Base-by-base conservation (phyloP, 352 stramenopile genomes). In the Pythium plurisporium region DNA sequence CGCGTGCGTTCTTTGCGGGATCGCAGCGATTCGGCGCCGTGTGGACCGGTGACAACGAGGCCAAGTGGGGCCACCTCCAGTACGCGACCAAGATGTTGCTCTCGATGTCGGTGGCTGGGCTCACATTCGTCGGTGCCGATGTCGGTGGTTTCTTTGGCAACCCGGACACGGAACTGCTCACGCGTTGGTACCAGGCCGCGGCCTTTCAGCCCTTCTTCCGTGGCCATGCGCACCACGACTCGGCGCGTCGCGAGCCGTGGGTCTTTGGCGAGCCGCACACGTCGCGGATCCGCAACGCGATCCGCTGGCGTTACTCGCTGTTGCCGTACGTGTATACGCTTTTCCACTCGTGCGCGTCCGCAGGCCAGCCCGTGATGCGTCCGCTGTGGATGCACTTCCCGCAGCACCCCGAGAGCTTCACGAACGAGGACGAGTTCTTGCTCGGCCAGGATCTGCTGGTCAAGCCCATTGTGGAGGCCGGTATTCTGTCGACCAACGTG, bases 61-160 rank as follows among this genome's bases (percentile, higher is more conserved):
- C 96, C 19, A 68, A 97, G 36, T 99, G 97, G 97, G 87, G 82
- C 5, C 96, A 99, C 68, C 75, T 99, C 8, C 74, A 91, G 56
- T 96, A 98, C 38, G 79, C 96, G 10, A 84, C 89, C 46, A 98
- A 98, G 42, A 99, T 99, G 97, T 73, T 99, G 54, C 75, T 99
- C 22, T 95, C 89, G 57, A 91, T 99, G 64, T 98, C 94, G 50
- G 76, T 99, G 42, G 84, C 84, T 20, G 96, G 96, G 8, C 72
- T 99, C 22, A 96, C 93, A 3, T 99, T 99, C 69, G 91, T 98
- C 17, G 97, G 97, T 19, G 96, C 97, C 5, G 97, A 99, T 79
- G 93, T 99, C 15, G 96, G 96, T 30, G 97, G 97, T n/a, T 99
- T 99, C 74, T 99, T 99, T 62, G 95, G 96, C 9, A 91, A 98